Conservation (phyloP, 768 basidiomycete genomes). For the Tricholoma hemisulphureum region DNA sequence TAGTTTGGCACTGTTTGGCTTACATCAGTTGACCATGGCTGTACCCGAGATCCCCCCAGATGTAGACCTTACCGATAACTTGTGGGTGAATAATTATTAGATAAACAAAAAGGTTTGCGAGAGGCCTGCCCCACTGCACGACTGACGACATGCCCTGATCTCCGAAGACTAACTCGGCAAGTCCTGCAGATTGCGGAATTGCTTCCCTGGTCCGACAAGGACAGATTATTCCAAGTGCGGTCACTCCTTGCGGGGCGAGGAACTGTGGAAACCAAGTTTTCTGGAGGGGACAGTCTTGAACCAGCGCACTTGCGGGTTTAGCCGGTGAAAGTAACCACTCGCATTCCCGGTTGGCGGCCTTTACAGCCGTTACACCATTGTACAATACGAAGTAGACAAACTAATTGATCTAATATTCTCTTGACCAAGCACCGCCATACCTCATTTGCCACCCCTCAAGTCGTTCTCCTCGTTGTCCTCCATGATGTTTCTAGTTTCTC, state of each 20-base stretch:
- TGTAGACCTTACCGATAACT: no score
- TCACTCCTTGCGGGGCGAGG: conserved; percentile 63
- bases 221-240: conserved; percentile 77
- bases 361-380: conserved; percentile 75
- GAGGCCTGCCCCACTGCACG: conserved; percentile 76
- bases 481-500: conserved; percentile 37
- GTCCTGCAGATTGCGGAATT: conserved; percentile 88
- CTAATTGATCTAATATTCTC: no score
- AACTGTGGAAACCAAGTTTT: conserved; percentile 87
- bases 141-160: conserved; percentile 82
- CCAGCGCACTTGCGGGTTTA: conserved; percentile 73
- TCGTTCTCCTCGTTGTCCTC: conserved; percentile 1
- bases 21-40: no score
- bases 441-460: no score
- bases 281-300: conserved; percentile 93
- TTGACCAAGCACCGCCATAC: no score
- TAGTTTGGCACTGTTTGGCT: no score
- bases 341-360: conserved; percentile 82
- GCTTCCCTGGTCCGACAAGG: conserved; percentile 87
- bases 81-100: no score
- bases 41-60: no score
- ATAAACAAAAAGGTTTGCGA: conserved; percentile 69
- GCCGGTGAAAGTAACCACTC: conserved; percentile 64
- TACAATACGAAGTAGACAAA: conserved; percentile 7
- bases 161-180: conserved; percentile 92